A percentile compares a stretch with the other conserved stretches of the same genome.
phyloP scores from a whole-genome alignment of 1,139 yeast genomes.

The Saccharomyces uvarum region DNA sequence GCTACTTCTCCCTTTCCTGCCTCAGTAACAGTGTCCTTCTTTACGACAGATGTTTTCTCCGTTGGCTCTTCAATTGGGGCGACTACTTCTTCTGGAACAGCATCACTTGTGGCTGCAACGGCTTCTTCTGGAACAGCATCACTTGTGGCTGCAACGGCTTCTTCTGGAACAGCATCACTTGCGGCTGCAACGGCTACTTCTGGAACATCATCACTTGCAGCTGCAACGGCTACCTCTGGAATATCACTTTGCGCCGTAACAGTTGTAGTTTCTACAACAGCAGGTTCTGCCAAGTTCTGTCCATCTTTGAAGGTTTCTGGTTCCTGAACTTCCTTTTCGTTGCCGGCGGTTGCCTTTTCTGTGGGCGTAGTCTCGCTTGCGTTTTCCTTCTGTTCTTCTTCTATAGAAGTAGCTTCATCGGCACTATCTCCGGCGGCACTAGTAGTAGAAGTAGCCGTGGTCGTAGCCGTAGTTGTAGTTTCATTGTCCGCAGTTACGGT shows the following conservation, averaged over 20 bases:
- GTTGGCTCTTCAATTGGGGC: slow-evolving; percentile 3
- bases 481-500: slow-evolving; percentile 2
- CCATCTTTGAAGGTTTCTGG: not conserved
- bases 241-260: not conserved
- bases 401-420: not conserved
- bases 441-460: not conserved
- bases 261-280: not conserved
- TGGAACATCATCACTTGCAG: not conserved
- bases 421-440: not conserved
- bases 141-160: not conserved
- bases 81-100: slow-evolving; percentile 5
- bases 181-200: not conserved
- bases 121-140: not conserved
- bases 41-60: not conserved
- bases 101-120: not conserved
- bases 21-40: not conserved
- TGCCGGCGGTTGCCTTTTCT: not conserved
- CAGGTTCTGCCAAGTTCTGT: not conserved
- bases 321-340: not conserved
- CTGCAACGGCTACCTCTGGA: slow-evolving; percentile 1
- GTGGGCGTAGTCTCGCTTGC: not conserved
- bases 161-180: slow-evolving; percentile 1
- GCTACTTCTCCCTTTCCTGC: not conserved
- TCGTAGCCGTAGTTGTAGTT: not conserved
- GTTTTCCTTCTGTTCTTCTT: not conserved